Evolutionary conservation across 2,329 filamentous ascomycete species (phyloP).

Genomic region (Microdochium trichocladiopsis): DNA sequence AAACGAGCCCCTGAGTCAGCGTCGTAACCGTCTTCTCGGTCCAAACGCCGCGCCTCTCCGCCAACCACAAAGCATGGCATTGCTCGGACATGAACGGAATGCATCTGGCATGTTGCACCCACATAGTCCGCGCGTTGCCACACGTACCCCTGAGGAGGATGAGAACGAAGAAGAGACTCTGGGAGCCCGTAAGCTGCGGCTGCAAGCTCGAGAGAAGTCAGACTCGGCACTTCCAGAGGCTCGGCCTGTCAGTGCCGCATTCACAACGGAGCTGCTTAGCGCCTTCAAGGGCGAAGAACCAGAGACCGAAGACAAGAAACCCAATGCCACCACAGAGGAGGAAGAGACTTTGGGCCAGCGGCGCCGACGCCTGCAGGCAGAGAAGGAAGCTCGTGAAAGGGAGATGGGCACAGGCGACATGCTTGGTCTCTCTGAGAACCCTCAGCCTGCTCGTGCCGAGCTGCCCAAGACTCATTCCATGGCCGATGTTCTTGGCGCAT

Average conservation of each 20-base stretch:
- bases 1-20: slow-evolving; percentile 77
- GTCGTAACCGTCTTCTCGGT: slow-evolving; percentile 69
- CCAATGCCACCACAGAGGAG: slow-evolving; percentile 35
- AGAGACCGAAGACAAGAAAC: slow-evolving; percentile 22
- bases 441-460: slow-evolving; percentile 27
- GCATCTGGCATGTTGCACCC: slow-evolving; percentile 14
- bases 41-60: slow-evolving; percentile 32
- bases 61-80: slow-evolving; percentile 38
- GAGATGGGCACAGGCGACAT: slow-evolving; percentile 36
- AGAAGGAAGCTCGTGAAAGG: slow-evolving; percentile 55
- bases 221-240: slow-evolving; percentile 16
- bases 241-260: slow-evolving; percentile 56
- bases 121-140: slow-evolving; percentile 21
- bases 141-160: slow-evolving; percentile 28
- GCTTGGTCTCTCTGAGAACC: slow-evolving; percentile 15
- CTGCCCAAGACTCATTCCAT: slow-evolving; percentile 38
- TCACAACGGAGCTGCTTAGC: slow-evolving; percentile 62
- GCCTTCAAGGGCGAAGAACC: slow-evolving; percentile 34
- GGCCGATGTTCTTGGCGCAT: slow-evolving; percentile 48
- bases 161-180: slow-evolving; percentile 61
- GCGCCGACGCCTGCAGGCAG: slow-evolving; percentile 64
- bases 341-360: slow-evolving; percentile 78
- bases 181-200: slow-evolving; percentile 54
- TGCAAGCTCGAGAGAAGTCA: slow-evolving; percentile 45
- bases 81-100: slow-evolving; percentile 23